Evolutionary conservation across 306 rosid genomes (phyloP), one percentile per base, ranked within the genome.

Genomic region (Dicorynia guianensis): DNA sequence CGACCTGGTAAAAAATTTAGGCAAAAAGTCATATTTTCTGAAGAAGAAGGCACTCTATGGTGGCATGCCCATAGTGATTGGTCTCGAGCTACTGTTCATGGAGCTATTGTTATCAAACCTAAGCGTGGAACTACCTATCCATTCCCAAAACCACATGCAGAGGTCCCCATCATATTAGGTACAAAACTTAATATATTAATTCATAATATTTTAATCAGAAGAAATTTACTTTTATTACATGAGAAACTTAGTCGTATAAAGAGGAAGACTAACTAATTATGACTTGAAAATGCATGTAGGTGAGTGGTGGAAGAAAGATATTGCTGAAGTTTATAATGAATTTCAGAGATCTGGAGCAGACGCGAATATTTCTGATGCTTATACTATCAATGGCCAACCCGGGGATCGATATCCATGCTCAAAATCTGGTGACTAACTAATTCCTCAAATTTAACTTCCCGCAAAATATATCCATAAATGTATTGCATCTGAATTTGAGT

Each of bases 51-150:
- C 18, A 87, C 91, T 6, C 43, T 87, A 0, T 87, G 30, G 30
- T 25, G 30, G 30, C 30, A 25, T 25, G 30, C 30, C 2, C 30
- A 83, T 8, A 86, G 87, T 63, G 77, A 67, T 3, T 84, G 79
- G 81, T 42, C 47, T 42, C 47, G 91, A 4, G 88, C 91, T 14
- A 87, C 91, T 0, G 86, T 87, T 48, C 74, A 87, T 47, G 91
- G 91, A 10, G 86, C 88, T 42, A 60, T 81, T 33, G 20, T 81
- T 11, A 42, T 87, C 20, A 67, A 76, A n/a, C 91, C 91, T 9
- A 78, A 68, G 70, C 67, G 10, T 14, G 80, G 80, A 43, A 64
- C 71, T 15, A 25, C 13, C 15, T 87, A 74, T 18, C 91, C 88
- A 12, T 87, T 87, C 67, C 84, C 80, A 4, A 59, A 62, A 11